These are phyloP conservation scores for Ormosia semicastrata DNA, from an alignment of 306 rosid genomes.

Conservation along the genomic window DNA sequence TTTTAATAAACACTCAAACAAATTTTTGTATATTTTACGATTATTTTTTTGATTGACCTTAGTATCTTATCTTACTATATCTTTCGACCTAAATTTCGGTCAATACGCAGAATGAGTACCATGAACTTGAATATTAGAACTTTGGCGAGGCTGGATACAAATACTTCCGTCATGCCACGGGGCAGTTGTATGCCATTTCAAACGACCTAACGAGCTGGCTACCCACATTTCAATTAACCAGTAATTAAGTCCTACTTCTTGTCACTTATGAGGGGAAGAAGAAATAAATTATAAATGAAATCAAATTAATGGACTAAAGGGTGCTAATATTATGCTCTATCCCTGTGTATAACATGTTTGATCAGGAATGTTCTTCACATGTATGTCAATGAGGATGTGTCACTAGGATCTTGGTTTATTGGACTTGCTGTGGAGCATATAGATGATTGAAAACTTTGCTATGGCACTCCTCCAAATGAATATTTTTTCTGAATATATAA, in stretches of 20 bases:
- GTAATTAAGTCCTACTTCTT: slow-evolving; percentile 57
- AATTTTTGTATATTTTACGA: too few relatives aligned
- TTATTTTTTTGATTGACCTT: too few relatives aligned
- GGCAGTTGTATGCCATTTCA: slow-evolving; percentile 94
- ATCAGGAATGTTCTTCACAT: slow-evolving; percentile 90
- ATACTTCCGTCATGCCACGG: slow-evolving; percentile 99
- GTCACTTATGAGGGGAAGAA: not conserved
- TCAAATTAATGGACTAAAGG: not conserved
- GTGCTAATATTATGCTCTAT: slow-evolving; percentile 2
- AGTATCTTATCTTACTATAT: too few relatives aligned
- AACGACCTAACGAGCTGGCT: slow-evolving; percentile 92
- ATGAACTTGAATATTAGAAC: slow-evolving; percentile 95
- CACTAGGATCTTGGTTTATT: slow-evolving; percentile 95
- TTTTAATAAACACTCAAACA: too few relatives aligned
- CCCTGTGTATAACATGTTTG: not conserved
- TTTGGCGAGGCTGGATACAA: slow-evolving; percentile 95
- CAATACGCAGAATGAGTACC: too few relatives aligned
- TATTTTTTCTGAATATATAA: not conserved
- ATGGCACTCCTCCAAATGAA: slow-evolving; percentile 96
- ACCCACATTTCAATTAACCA: slow-evolving; percentile 77
- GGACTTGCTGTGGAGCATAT: slow-evolving; percentile 93
- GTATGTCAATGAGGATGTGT: slow-evolving; percentile 97
- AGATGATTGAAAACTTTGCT: slow-evolving; percentile 90
- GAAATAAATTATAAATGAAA: not conserved
- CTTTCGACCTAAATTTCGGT: too few relatives aligned